Evolutionary conservation across 768 basidiomycete species (phyloP), one percentile per base, ranked within the genome.

Genomic region (Trametes villosa): DNA sequence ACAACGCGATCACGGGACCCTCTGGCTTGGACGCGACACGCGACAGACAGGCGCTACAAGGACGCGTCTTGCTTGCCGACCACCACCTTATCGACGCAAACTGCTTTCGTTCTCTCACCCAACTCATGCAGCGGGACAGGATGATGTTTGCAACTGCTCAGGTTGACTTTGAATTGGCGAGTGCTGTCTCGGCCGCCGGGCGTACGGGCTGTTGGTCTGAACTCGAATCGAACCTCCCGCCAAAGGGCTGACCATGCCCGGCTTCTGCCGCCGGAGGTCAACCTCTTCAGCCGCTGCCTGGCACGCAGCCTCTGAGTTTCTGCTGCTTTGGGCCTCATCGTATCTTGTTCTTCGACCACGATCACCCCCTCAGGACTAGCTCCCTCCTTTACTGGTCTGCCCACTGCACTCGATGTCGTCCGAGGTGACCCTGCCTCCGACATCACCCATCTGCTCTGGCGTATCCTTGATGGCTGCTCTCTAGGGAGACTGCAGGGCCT

Each of bases 361-460:
- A 49, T 30, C 31, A 49, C 22, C 47, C 30, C 47, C 47, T 30
- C 30, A 33, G 30, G 30, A 15, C 30, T 22, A 33, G 12, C n/a
- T n/a, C 47, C 47, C 6, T 27, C 31, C 18, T 5, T 33, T 30
- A 6, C 18, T 31, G 17, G n/a, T n/a, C 18, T 50, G 20, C n/a
- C 13, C 36, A 38, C 13, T 24, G 31, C 33, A 33, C 22, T 34
- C n/a, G 20, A 22, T 24, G 49, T 50, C 31, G 49, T 50, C 9
- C n/a, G 34, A 50, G 49, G 49, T 33, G 30, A 24, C 33, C 20
- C 34, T 34, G 49, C 49, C 34, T 50, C 49, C 49, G 31, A 50
- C 49, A 36, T 9, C 30, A 13, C 13, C 34, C 49, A 27, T 15
- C 13, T 40, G n/a, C 38, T 15, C 38, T 15, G 38, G 38, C 38